Evolutionary conservation across 2,329 filamentous ascomycete genomes (phyloP).

Genomic region (Chrysoporthe puriensis): DNA sequence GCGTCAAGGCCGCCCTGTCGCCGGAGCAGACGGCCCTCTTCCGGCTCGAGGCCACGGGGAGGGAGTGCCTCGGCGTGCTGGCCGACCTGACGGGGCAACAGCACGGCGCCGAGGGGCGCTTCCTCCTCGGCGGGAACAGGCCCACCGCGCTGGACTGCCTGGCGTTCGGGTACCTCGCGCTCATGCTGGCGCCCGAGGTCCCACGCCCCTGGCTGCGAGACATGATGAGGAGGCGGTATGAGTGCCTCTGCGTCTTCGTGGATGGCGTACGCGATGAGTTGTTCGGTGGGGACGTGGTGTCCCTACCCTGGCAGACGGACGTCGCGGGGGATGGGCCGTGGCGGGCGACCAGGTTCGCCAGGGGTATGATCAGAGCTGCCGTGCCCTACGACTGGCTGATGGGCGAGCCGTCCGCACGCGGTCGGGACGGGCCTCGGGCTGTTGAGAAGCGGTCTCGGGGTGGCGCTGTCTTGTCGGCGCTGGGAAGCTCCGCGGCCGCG

Average conservation of each 20-base stretch:
- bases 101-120: conserved; percentile 35
- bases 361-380: conserved; percentile 20
- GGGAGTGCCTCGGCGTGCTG: conserved; percentile 72
- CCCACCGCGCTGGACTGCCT: conserved; percentile 76
- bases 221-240: conserved; percentile 32
- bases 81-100: conserved; percentile 47
- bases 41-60: conserved; percentile 72
- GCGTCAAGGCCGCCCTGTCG: conserved; percentile 64
- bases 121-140: conserved; percentile 16
- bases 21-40: conserved; percentile 76
- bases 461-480: conserved; percentile 3
- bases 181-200: conserved; percentile 61
- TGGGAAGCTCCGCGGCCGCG: conserved; percentile 18
- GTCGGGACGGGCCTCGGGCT: background rate
- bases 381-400: conserved; percentile 23
- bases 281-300: conserved; percentile 26
- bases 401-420: background rate
- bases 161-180: conserved; percentile 75
- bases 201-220: conserved; percentile 41
- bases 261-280: conserved; percentile 26
- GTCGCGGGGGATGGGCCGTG: conserved; percentile 1
- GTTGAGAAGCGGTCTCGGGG: background rate
- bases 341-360: conserved; percentile 20
- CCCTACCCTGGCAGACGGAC: conserved; percentile 21
- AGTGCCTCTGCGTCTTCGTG: conserved; percentile 33